phyloP scores from a whole-genome alignment of 2,329 filamentous ascomycete species.

The Cladosporium sp. region DNA sequence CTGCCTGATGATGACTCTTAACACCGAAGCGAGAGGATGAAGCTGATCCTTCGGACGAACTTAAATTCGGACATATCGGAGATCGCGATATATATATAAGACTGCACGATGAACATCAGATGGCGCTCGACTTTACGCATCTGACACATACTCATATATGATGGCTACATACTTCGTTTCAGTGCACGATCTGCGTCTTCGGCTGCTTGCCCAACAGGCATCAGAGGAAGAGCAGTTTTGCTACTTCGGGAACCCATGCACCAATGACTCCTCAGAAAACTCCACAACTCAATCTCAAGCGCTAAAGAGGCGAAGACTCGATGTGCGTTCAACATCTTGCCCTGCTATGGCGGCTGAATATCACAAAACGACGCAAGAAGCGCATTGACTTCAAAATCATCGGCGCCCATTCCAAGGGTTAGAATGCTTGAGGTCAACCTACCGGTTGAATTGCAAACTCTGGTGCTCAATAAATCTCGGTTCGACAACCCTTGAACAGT shows the following conservation, averaged over 20 bases:
- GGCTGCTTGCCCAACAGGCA: background rate
- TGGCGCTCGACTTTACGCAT: background rate
- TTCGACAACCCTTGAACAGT: no score
- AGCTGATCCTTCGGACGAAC: background rate
- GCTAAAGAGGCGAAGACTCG: background rate
- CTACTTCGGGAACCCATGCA: background rate
- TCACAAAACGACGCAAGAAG: background rate
- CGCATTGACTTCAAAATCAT: background rate
- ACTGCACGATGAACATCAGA: no score
- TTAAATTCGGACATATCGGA: background rate
- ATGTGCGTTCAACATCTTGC: background rate
- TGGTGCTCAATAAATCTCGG: no score
- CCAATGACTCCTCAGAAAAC: background rate
- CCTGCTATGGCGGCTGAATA: background rate
- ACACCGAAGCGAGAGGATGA: background rate
- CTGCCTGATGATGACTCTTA: slow-evolving; percentile 2
- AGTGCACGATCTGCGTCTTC: background rate
- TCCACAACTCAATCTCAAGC: background rate
- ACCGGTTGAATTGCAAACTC: no score
- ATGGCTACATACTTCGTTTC: slow-evolving; percentile 8
- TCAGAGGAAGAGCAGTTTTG: background rate
- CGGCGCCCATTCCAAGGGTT: background rate
- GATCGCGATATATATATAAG: background rate
- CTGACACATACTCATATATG: background rate
- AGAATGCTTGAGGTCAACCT: no score